These are phyloP conservation scores for Penicillium lividum DNA, from an alignment of 495 filamentous ascomycete genomes.

Conservation along the genomic window DNA sequence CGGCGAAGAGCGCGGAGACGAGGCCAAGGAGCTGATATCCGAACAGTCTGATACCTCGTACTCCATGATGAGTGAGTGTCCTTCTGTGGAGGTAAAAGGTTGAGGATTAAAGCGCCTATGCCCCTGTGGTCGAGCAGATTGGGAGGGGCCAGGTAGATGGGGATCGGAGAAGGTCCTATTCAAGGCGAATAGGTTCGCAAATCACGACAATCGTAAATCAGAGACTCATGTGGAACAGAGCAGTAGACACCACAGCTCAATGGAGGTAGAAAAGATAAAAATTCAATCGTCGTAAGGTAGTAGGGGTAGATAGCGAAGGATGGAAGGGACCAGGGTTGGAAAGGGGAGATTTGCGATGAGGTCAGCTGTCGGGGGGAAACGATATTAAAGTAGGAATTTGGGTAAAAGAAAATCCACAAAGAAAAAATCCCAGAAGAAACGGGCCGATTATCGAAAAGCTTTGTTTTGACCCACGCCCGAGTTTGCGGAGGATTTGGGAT, in stretches of 20 bases:
- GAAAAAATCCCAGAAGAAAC: constrained; percentile 8
- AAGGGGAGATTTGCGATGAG: constrained; percentile 33
- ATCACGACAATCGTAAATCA: neutral
- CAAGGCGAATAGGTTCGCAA: neutral
- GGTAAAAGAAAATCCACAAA: constrained; percentile 18
- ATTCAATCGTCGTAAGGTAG: neutral
- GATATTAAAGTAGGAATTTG: constrained; percentile 20
- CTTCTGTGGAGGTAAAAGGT: constrained; percentile 7
- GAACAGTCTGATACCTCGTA: constrained; percentile 48
- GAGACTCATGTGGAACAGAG: neutral
- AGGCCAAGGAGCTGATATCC: constrained; percentile 55
- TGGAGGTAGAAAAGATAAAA: neutral
- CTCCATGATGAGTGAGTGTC: constrained; percentile 32
- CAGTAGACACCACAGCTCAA: neutral
- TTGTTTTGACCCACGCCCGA: constrained; percentile 42
- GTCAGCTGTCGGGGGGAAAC: constrained; percentile 30
- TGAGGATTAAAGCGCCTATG: neutral
- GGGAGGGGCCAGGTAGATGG: constrained; percentile 5
- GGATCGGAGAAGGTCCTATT: neutral
- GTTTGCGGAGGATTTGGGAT: constrained; percentile 8
- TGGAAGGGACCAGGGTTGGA: constrained; percentile 28
- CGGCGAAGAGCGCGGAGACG: constrained; percentile 60
- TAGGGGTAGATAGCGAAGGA: constrained; percentile 1
- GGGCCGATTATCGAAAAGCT: constrained; percentile 16
- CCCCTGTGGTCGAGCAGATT: neutral